Base-by-base conservation (phyloP, 257 asterid species). In the Primulina tabacum region DNA sequence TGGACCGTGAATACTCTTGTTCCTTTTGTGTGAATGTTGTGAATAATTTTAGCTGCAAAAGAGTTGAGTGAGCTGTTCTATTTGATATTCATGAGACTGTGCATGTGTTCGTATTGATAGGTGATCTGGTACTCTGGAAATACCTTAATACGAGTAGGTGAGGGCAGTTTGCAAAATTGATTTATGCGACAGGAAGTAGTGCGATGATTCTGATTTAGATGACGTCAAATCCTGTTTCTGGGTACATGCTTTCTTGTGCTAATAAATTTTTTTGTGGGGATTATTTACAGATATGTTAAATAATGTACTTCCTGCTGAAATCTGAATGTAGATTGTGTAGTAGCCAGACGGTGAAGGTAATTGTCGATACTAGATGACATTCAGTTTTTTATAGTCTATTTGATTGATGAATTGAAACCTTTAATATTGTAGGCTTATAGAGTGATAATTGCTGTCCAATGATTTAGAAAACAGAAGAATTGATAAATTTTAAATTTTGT, bases 161-260 rank as follows among this genome's bases (percentile, higher is more conserved):
- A 43, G 56, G 30, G 43, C 37, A 55, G 68, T 73, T 76, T 61
- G 80, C 71, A 34, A 47, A 61, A 62, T 29, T 57, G 64, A 64
- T 29, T 65, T 62, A 38, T 64, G 67, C 3, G 29, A 64, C 73
- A 7, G 47, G 34, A 32, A 35, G 65, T 63, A 66, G 63, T 32
- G 18, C 9, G n/a, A 57, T 62, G 37, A 4, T 61, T 64, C 29
- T 52, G 28, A 50, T 78, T 34, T 73, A 59, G 61, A 18, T 62
- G 24, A 57, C 40, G 37, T 35, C 71, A 29, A 58, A 37, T 56
- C 30, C 55, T 21, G 68, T 66, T 64, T 14, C 62, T 76, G 57
- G 8, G 21, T 50, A 14, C 21, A 16, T 47, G 2, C 20, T 16
- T 50, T 50, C 55, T 50, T 50, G 57, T 50, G 56, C 7, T 47